Percentiles rank a stretch among this genome's conserved stretches.
Evolutionary conservation across 352 stramenopile genomes (phyloP).

Genomic region (Peronospora tabacina): DNA sequence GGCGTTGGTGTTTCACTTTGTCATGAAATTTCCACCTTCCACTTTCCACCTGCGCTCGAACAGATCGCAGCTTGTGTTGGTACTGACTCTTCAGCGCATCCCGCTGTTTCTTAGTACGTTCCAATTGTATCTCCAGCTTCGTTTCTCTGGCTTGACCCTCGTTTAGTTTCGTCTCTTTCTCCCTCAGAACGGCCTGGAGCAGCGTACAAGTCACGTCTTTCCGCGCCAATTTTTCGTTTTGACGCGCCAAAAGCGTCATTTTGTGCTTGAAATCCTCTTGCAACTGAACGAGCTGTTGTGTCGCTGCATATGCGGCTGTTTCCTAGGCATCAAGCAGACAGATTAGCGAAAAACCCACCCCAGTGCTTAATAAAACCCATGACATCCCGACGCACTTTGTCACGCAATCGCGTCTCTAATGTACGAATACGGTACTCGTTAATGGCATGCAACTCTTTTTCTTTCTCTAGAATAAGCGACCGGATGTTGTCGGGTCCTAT

Average conservation of each 20-base stretch:
- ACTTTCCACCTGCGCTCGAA: conserved; percentile 59
- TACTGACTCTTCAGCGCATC: conserved; percentile 45
- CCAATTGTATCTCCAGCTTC: conserved; percentile 45
- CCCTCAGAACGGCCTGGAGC: conserved; percentile 65
- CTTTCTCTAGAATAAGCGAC: conserved; percentile 85
- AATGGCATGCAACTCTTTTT: conserved; percentile 90
- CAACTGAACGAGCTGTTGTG: conserved; percentile 77
- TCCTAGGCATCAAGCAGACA: conserved; percentile 26
- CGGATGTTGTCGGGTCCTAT: conserved; percentile 65
- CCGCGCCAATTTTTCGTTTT: conserved; percentile 82
- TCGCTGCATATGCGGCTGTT: conserved; percentile 34
- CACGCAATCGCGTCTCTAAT: conserved; percentile 63
- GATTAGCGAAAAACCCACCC: conserved; percentile 2
- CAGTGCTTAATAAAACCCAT: background rate
- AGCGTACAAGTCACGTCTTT: conserved; percentile 84
- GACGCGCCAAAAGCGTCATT: conserved; percentile 85
- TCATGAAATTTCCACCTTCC: conserved; percentile 74
- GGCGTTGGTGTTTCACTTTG: conserved; percentile 44
- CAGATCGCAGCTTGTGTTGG: conserved; percentile 74
- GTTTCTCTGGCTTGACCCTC: conserved; percentile 53
- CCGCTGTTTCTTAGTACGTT: conserved; percentile 33
- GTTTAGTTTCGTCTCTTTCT: conserved; percentile 62
- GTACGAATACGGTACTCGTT: conserved; percentile 87
- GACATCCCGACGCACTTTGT: conserved; percentile 41
- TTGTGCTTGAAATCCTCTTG: conserved; percentile 93